Conservation (phyloP, 1,284 basidiomycete species). For the Irpex lacteus region DNA sequence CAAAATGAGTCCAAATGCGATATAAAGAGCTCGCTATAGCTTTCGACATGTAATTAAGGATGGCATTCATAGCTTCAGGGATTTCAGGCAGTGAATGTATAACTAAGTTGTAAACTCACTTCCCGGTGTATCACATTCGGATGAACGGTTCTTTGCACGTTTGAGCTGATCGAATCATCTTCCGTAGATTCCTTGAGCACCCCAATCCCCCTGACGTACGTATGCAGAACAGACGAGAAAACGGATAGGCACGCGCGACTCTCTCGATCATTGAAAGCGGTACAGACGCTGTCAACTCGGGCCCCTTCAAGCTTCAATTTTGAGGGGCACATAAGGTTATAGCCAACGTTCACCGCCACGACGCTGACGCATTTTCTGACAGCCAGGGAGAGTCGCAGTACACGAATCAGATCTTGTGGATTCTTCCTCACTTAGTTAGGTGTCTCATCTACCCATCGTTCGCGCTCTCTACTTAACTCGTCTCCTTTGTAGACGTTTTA, state of each 20-base stretch:
- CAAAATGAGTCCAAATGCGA: conserved; percentile 23
- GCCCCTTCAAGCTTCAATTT: neutral
- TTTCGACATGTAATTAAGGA: neutral
- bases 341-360: neutral
- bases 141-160: neutral
- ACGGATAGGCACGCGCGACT: neutral
- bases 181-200: neutral
- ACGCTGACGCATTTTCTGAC: neutral
- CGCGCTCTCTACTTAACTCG: neutral
- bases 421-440: neutral
- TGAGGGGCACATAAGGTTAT: neutral
- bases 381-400: neutral
- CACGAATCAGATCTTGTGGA: neutral
- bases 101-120: neutral
- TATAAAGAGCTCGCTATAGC: conserved; percentile 9
- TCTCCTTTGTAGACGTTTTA: neutral
- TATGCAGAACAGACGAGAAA: neutral
- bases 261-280: neutral
- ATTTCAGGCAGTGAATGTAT: neutral
- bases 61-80: neutral
- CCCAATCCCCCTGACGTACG: neutral
- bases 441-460: too few species aligned
- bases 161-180: neutral
- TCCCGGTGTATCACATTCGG: neutral
- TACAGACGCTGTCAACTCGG: neutral